These are phyloP conservation scores for Elsinoe arachidis DNA, from an alignment of 2,329 filamentous ascomycete genomes.

Conservation along the genomic window DNA sequence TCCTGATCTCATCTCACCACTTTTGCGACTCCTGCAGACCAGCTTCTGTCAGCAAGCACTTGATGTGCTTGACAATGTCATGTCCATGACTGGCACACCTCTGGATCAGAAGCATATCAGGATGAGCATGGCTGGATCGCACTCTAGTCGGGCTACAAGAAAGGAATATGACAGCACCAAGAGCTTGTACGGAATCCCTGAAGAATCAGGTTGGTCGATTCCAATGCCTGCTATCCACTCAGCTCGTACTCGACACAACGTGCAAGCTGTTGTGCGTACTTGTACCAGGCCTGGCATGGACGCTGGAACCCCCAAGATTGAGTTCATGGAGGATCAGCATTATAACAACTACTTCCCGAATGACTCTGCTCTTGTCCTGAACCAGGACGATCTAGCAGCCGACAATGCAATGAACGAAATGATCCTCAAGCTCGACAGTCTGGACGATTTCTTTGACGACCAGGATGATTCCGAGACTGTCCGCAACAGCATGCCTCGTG, in stretches of 20 bases:
- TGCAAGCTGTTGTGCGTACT: slow-evolving; percentile 93
- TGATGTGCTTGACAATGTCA: slow-evolving; percentile 86
- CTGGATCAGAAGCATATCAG: slow-evolving; percentile 91
- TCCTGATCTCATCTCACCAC: slow-evolving; percentile 87
- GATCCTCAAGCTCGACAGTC: slow-evolving; percentile 50
- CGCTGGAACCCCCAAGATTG: slow-evolving; percentile 72
- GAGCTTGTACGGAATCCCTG: slow-evolving; percentile 92
- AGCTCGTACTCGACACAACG: slow-evolving; percentile 75
- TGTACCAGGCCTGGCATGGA: slow-evolving; percentile 55
- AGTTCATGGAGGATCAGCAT: slow-evolving; percentile 83
- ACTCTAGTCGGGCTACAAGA: slow-evolving; percentile 67
- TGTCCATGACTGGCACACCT: slow-evolving; percentile 77
- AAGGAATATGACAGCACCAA: slow-evolving; percentile 94
- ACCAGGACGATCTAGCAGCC: slow-evolving; percentile 60
- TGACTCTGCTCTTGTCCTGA: slow-evolving; percentile 85
- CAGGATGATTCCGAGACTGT: slow-evolving; percentile 20
- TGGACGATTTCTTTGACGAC: slow-evolving; percentile 49
- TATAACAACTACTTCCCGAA: slow-evolving; percentile 67
- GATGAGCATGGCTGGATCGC: slow-evolving; percentile 94
- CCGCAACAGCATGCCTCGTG: slow-evolving; percentile 15
- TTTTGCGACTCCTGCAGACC: slow-evolving; percentile 81
- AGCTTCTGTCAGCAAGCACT: slow-evolving; percentile 90
- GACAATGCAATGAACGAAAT: slow-evolving; percentile 75
- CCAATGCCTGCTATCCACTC: slow-evolving; percentile 87
- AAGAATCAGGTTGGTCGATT: slow-evolving; percentile 92